Evolutionary conservation across 106 monocot genomes (phyloP), one percentile per base, ranked within the genome.

Genomic region (Dioscorea zingiberensis): DNA sequence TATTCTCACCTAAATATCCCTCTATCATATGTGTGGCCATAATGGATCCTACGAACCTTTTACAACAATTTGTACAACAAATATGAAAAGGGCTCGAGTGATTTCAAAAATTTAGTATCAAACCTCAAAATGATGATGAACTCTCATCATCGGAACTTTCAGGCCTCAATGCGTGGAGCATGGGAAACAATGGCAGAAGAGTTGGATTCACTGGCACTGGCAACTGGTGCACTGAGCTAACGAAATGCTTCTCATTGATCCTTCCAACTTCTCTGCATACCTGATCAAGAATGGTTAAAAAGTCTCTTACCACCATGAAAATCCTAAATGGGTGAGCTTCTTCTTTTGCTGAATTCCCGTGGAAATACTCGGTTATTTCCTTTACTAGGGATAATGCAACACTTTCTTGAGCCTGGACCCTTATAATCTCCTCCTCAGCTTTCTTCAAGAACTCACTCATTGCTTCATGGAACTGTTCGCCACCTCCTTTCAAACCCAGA

Each of bases 311-410:
- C 60, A 94, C 90, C 84, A 94, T 79, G 77, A 94, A 94, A 22
- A 94, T 90, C 46, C 90, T 81, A 29, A 94, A 84, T 1, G 94
- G 94, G 49, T 94, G 94, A 24, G 86, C 84, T 68, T 94, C 94
- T 62, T 90, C 94, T 47, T 72, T 87, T 0, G 77, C 84, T 2
- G 90, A 90, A 62, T 90, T 78, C 13, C 94, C 94, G 62, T 94
- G 90, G 65, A 94, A 94, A 48, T 94, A 94, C 70, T 94, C 90
- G 0, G 90, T 94, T 65, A 90, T 87, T 59, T 94, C 94, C 76
- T 94, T 94, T 0, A 94, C 94, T 21, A 90, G 58, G 16, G 86
- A 80, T 5, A 87, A 54, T 1, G 90, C 84, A 10, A 87, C 87
- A 26, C 84, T 90, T 77, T 94, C 94, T 25, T 86, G 82, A 9